phyloP scores from a whole-genome alignment of 2,329 filamentous ascomycete genomes.

The Fusarium neocosmosporiellum region DNA sequence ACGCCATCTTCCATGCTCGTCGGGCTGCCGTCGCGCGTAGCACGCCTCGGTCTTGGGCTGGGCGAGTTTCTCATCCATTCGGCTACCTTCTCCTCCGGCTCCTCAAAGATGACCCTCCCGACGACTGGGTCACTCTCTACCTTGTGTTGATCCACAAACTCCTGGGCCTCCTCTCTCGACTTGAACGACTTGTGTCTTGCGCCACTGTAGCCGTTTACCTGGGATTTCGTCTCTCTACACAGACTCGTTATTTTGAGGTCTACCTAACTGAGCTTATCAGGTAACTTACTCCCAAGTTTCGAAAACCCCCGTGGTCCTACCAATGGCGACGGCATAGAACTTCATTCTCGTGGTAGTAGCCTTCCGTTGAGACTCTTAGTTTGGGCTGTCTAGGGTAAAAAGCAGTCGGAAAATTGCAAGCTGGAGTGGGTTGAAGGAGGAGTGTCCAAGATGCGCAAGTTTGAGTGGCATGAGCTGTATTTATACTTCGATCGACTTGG shows the following conservation, averaged over 20 bases:
- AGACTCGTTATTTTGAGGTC: not conserved
- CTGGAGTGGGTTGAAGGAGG: too few species aligned
- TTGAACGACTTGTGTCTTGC: conserved; percentile 1
- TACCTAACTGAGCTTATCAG: not conserved
- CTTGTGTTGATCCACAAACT: not conserved
- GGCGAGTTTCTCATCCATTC: not conserved
- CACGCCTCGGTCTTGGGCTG: not conserved
- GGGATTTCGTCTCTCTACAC: not conserved
- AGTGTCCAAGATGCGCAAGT: not conserved
- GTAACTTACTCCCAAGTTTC: conserved; percentile 1
- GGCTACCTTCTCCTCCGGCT: not conserved
- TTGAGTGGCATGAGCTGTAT: not conserved
- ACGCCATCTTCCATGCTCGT: not conserved
- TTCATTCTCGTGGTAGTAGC: not conserved
- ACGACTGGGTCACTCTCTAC: not conserved
- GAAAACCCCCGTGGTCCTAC: conserved; percentile 1
- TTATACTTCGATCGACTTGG: not conserved
- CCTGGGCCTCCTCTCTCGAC: not conserved
- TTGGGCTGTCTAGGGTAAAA: accelerated
- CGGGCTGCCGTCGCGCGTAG: not conserved
- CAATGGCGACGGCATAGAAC: conserved; percentile 18
- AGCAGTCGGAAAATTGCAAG: not conserved
- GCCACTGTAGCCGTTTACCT: not conserved
- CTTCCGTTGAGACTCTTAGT: not conserved
- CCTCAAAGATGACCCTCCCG: not conserved